Evolutionary conservation across 352 stramenopile species (phyloP), one percentile per base, ranked within the genome.

Genomic region (Pythium scleroteichum): DNA sequence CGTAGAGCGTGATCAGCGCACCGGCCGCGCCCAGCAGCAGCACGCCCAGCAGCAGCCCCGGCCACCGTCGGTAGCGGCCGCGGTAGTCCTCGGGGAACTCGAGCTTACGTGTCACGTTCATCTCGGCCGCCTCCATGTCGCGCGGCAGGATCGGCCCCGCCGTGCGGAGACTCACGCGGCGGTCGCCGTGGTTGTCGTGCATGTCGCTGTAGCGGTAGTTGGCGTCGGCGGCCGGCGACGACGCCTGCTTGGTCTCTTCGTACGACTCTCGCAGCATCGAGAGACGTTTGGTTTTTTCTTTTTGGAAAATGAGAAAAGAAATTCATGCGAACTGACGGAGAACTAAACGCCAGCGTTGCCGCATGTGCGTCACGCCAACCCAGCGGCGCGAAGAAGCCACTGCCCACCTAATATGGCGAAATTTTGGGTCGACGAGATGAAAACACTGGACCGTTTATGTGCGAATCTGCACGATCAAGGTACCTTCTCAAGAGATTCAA

Each of bases 61-160:
- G 38, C 52, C 52, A 59, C 24, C 38, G 46, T 12, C 52, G 52
- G 24, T 59, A 59, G 2, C 52, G 52, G 2, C 52, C 52, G 35
- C 39, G 32, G 26, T 59, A 59, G 52, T 50, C 52, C 24, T 40
- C 38, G 3, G 38, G 16, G 0, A 26, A 19, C 38, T 59, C 39
- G 16, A 26, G 16, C 52, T 50, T 59, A 9, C 38, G 20, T 23
- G 39, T 40, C 17, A 40, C 23, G 38, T 12, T 27, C 2, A 59
- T 16, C 5, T 39, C 52, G 14, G 26, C 39, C 20, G 52, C 52
- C 26, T 59, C 52, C 0, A 59, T 59, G 38, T 59, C 52, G 9
- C 52, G 52, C 38, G 48, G 24, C 8, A 50, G 24, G 16, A 16
- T n/a, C 2, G 52, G 22, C 20, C 17, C 52, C 14, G 38, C 38